A percentile compares a stretch with the other conserved stretches of the same genome.
Evolutionary conservation across 2,329 filamentous ascomycete species (phyloP).

Genomic region (Cercospora sp.): DNA sequence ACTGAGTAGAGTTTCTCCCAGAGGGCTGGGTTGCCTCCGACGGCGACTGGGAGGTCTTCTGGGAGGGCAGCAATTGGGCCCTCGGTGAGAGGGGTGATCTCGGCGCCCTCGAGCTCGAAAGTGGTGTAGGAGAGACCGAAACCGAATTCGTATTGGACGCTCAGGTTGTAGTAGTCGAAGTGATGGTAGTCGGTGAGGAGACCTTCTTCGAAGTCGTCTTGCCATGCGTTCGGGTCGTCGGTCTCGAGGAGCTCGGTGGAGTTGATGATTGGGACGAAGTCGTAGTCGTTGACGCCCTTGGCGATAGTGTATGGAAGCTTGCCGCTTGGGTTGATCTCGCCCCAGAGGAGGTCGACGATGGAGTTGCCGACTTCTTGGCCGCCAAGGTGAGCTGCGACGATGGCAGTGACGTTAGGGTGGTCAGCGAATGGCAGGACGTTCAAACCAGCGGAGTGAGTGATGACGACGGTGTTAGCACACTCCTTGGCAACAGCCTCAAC

Average conservation of each 20-base stretch:
- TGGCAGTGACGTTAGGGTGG: conserved; percentile 39
- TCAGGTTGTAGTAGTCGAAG: conserved; percentile 47
- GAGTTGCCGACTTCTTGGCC: conserved; percentile 42
- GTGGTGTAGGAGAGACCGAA: conserved; percentile 36
- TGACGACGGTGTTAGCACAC: conserved; percentile 36
- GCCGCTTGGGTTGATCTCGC: conserved; percentile 34
- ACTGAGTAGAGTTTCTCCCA: conserved; percentile 63
- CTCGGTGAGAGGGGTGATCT: conserved; percentile 10
- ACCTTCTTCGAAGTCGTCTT: conserved; percentile 55
- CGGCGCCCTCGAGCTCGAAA: conserved; percentile 27
- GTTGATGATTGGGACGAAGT: conserved; percentile 41
- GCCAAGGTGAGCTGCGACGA: conserved; percentile 45
- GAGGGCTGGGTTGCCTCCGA: conserved; percentile 45
- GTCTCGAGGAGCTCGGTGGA: conserved; percentile 39
- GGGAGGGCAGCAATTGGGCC: conserved; percentile 24
- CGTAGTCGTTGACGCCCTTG: conserved; percentile 33
- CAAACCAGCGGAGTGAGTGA: conserved; percentile 37
- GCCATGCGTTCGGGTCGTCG: conserved; percentile 45
- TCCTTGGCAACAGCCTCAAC: conserved; percentile 33
- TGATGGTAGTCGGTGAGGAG: conserved; percentile 57
- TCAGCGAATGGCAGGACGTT: conserved; percentile 46
- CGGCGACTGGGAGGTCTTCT: conserved; percentile 22
- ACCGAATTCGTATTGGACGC: conserved; percentile 37
- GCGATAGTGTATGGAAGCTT: conserved; percentile 37
- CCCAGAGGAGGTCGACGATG: conserved; percentile 48